Conservation (phyloP, 2,329 filamentous ascomycete species). For the Diaporthe vaccinii region DNA sequence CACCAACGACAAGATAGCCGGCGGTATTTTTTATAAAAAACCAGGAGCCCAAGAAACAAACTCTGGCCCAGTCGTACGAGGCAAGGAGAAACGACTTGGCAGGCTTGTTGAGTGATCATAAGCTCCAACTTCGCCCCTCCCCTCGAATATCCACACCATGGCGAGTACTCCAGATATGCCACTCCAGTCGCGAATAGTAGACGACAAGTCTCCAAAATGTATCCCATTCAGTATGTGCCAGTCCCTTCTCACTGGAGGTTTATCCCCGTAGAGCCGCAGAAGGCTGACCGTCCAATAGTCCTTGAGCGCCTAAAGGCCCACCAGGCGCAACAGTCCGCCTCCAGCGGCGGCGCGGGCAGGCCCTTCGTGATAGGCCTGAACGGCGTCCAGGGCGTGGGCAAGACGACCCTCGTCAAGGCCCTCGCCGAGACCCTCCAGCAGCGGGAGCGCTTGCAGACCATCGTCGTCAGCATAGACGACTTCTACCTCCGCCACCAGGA, state of each 20-base stretch:
- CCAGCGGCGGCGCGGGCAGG: constrained; percentile 47
- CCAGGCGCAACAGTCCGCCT: constrained; percentile 20
- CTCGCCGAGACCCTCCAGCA: constrained; percentile 73
- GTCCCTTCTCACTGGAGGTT: not conserved
- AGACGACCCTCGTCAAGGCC: constrained; percentile 85
- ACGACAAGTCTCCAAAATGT: constrained; percentile 84
- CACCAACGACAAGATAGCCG: not conserved
- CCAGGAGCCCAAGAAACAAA: not conserved
- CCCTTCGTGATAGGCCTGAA: constrained; percentile 92
- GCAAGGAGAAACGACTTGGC: not conserved
- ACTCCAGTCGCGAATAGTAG: constrained; percentile 64
- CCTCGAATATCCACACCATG: constrained; percentile 43
- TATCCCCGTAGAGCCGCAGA: too few relatives aligned
- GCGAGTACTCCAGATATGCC: constrained; percentile 47
- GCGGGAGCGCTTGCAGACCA: constrained; percentile 70
- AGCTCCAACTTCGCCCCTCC: not conserved
- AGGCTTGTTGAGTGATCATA: not conserved
- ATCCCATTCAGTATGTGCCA: constrained; percentile 72
- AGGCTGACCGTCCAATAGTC: constrained; percentile 49
- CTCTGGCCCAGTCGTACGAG: not conserved
- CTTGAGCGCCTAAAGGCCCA: constrained; percentile 66
- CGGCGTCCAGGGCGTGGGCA: constrained; percentile 91
- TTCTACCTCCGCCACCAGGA: constrained; percentile 83
- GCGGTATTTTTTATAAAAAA: too few relatives aligned
- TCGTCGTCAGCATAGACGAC: constrained; percentile 89